phyloP scores from a whole-genome alignment of 1,139 yeast species.

The Suhomyces chickasaworum region DNA sequence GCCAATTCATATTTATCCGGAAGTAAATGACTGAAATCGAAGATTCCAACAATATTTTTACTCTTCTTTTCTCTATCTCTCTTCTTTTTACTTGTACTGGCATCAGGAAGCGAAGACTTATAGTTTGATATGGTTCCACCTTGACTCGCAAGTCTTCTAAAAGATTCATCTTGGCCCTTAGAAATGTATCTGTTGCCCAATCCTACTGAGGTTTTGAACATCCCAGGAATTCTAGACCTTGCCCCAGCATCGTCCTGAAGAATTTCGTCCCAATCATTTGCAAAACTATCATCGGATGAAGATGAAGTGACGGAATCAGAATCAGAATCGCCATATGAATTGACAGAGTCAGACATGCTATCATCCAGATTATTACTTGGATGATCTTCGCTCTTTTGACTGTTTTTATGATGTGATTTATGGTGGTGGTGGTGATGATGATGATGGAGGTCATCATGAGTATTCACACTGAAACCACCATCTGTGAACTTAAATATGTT shows the following conservation, averaged over 20 bases:
- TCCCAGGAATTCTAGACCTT: conserved; percentile 47
- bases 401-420: not conserved
- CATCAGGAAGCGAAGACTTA: conserved; percentile 27
- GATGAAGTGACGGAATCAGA: conserved; percentile 19
- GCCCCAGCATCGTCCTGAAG: conserved; percentile 48
- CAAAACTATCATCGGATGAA: conserved; percentile 50
- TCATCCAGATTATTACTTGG: not conserved
- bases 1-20: conserved; percentile 83
- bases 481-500: conserved; percentile 44
- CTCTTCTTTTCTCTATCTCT: conserved; percentile 23
- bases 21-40: conserved; percentile 68
- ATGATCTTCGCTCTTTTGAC: not conserved
- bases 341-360: conserved; percentile 5
- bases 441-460: conserved; percentile 15
- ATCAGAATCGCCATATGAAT: conserved; percentile 6
- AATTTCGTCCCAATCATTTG: conserved; percentile 54
- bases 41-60: conserved; percentile 59
- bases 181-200: conserved; percentile 36
- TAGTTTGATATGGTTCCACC: conserved; percentile 31
- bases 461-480: conserved; percentile 35
- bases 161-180: conserved; percentile 22
- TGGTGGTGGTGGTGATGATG: conserved; percentile 16
- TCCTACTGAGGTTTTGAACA: conserved; percentile 44
- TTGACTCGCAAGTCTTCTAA: conserved; percentile 31
- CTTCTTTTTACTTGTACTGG: conserved; percentile 16